phyloP scores from a whole-genome alignment of 768 basidiomycete species.

The Serendipita indica region DNA sequence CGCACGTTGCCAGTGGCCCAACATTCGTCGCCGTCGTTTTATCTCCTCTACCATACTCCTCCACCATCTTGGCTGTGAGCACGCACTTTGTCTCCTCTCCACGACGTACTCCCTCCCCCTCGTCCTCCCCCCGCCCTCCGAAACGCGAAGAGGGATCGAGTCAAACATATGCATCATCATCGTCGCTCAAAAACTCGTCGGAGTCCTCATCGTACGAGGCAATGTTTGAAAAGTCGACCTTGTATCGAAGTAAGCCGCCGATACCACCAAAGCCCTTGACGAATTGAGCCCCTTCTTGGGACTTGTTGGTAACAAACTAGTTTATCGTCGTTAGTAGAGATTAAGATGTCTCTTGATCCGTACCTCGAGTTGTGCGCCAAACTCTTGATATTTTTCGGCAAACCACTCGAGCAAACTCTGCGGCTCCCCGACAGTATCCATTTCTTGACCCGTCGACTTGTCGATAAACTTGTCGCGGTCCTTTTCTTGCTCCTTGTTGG shows the following conservation, averaged over 20 bases:
- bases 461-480: constrained; percentile 91
- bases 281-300: constrained; percentile 95
- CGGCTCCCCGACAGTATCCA: constrained; percentile 78
- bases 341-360: constrained; percentile 3
- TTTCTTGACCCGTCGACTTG: constrained; percentile 88
- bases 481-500: constrained; percentile 71
- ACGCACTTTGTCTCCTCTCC: not conserved
- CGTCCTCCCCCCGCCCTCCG: not conserved
- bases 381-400: constrained; percentile 95
- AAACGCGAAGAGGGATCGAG: constrained; percentile 20
- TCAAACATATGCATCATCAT: constrained; percentile 58
- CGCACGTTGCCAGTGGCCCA: not conserved
- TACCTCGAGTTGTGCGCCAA: constrained; percentile 77
- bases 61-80: not conserved
- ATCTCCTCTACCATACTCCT: not conserved
- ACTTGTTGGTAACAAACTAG: constrained; percentile 84
- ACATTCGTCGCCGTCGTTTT: not conserved
- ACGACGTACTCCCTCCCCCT: not conserved
- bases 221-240: constrained; percentile 86
- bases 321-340: not conserved
- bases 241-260: constrained; percentile 89
- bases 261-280: constrained; percentile 98
- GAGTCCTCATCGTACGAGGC: constrained; percentile 58
- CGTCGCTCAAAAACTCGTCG: constrained; percentile 72
- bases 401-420: constrained; percentile 93